phyloP scores from a whole-genome alignment of 2,329 filamentous ascomycete genomes.

The Claviceps pazoutovae region DNA sequence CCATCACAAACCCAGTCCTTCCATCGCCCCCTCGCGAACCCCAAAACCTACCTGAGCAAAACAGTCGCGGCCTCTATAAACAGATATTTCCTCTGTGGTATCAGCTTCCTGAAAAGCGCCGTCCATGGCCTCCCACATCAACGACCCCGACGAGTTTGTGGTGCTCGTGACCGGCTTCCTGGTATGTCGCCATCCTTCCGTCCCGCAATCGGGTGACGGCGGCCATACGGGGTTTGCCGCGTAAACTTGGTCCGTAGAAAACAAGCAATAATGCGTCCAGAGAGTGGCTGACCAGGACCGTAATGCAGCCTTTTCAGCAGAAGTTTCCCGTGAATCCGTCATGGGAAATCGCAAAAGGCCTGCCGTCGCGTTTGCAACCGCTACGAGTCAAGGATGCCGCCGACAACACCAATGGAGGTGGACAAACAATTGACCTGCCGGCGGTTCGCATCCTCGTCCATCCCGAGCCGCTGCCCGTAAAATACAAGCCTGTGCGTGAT shows the following conservation, averaged over 20 bases:
- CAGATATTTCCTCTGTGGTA: too few species aligned
- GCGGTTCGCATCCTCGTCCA: constrained; percentile 51
- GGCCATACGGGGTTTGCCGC: too few species aligned
- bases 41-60: not conserved
- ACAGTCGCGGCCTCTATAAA: not conserved
- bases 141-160: constrained; percentile 34
- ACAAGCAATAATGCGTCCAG: not conserved
- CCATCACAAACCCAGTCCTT: not conserved
- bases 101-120: not conserved
- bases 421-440: constrained; percentile 18
- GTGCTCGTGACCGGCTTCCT: constrained; percentile 49
- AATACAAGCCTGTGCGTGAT: constrained; percentile 51
- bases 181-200: constrained; percentile 25
- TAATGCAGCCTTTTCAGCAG: constrained; percentile 51
- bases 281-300: constrained; percentile 7
- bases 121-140: constrained; percentile 22
- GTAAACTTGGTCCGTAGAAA: not conserved
- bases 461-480: constrained; percentile 53
- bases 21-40: not conserved
- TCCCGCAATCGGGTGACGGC: not conserved
- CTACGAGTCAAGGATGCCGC: constrained; percentile 26
- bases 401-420: constrained; percentile 15
- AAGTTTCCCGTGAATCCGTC: constrained; percentile 64
- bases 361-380: constrained; percentile 51
- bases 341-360: constrained; percentile 57